Percentiles rank a stretch among this genome's conserved stretches.
Evolutionary conservation across 176 grass and related monocot genomes (phyloP).

Genomic region (Paspalum notatum): DNA sequence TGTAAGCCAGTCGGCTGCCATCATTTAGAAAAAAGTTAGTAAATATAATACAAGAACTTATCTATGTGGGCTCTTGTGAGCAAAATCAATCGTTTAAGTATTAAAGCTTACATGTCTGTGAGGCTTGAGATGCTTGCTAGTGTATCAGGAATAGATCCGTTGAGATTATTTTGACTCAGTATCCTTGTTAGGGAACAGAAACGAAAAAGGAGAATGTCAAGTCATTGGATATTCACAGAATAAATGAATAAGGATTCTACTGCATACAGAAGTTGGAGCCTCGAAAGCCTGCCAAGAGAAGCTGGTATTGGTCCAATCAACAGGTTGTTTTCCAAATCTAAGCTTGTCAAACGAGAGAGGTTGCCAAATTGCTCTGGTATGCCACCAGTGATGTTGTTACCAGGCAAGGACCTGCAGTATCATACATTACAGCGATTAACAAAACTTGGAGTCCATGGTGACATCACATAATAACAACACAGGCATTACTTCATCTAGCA

Average conservation of each 20-base stretch:
- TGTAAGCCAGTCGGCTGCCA: slow-evolving; percentile 85
- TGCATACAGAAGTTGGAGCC: slow-evolving; percentile 79
- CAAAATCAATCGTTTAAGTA: slow-evolving; percentile 28
- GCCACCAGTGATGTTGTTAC: slow-evolving; percentile 75
- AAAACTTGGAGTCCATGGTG: neutral
- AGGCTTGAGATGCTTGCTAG: slow-evolving; percentile 72
- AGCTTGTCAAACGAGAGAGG: slow-evolving; percentile 71
- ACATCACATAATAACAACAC: slow-evolving; percentile 4
- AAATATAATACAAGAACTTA: neutral
- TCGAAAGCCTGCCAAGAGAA: slow-evolving; percentile 77
- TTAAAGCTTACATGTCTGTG: slow-evolving; percentile 79
- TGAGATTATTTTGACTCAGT: slow-evolving; percentile 85
- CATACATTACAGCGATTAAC: slow-evolving; percentile 22
- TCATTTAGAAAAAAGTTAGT: slow-evolving; percentile 40
- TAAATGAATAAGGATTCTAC: slow-evolving; percentile 23
- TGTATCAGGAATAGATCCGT: slow-evolving; percentile 70
- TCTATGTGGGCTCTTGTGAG: neutral
- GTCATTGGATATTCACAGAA: slow-evolving; percentile 28
- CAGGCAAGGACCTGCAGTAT: slow-evolving; percentile 66
- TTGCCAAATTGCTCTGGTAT: slow-evolving; percentile 82
- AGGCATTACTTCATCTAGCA: slow-evolving; percentile 21
- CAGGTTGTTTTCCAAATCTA: slow-evolving; percentile 78
- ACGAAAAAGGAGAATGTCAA: slow-evolving; percentile 8
- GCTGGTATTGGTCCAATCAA: slow-evolving; percentile 77
- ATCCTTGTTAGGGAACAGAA: slow-evolving; percentile 60